These are phyloP conservation scores for Rauvolfia tetraphylla DNA, from an alignment of 257 asterid genomes.

Conservation along the genomic window DNA sequence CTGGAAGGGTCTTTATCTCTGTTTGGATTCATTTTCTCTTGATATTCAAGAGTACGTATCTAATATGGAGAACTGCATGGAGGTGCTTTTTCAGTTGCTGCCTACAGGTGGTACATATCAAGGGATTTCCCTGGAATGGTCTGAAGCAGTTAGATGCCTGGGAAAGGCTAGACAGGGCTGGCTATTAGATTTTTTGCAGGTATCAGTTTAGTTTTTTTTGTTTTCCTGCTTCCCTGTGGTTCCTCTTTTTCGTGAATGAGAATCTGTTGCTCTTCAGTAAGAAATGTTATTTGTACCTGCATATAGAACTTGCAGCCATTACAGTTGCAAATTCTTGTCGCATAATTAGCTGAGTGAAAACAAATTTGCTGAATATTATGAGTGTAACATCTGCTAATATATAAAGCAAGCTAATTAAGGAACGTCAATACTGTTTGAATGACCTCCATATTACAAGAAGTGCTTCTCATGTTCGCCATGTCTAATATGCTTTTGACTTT, in stretches of 20 bases:
- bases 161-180: conserved; percentile 73
- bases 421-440: neutral
- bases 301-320: neutral
- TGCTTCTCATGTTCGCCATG: neutral
- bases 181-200: conserved; percentile 73
- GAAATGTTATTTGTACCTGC: neutral
- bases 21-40: conserved; percentile 50
- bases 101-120: conserved; percentile 40
- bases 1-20: conserved; percentile 81
- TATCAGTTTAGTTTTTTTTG: conserved; percentile 23
- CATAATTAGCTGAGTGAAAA: neutral
- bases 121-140: conserved; percentile 57
- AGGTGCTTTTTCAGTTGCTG: conserved; percentile 56
- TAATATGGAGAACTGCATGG: conserved; percentile 69
- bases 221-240: neutral
- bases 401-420: neutral
- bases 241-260: neutral
- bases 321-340: neutral
- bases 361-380: neutral
- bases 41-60: conserved; percentile 41
- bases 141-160: conserved; percentile 74
- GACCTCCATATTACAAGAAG: neutral
- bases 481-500: neutral
- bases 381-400: neutral
- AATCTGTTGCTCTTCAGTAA: neutral